Conservation (phyloP, 2,329 filamentous ascomycete genomes). For the Knoxdaviesia capensis region DNA sequence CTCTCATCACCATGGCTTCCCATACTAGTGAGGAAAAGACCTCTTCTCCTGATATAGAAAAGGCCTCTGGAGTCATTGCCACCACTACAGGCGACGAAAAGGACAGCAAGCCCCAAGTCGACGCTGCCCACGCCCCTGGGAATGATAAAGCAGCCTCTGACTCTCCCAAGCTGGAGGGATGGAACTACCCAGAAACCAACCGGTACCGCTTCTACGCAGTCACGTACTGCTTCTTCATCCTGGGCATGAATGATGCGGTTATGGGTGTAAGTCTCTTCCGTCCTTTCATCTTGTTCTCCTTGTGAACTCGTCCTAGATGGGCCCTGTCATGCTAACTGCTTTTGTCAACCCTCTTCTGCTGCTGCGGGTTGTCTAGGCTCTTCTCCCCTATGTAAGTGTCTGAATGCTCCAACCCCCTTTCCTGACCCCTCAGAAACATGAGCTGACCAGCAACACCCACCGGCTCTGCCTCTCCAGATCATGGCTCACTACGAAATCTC, state of each 20-base stretch:
- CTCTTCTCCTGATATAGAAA: no score
- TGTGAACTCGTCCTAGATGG: not conserved
- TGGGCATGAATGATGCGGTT: conserved; percentile 50
- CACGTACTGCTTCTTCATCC: conserved; percentile 40
- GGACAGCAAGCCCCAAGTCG: not conserved
- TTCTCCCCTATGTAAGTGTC: conserved; percentile 23
- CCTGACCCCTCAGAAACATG: no score
- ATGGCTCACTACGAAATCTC: conserved; percentile 34
- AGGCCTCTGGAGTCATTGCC: no score
- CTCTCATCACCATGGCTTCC: no score
- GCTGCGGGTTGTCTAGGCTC: conserved; percentile 14
- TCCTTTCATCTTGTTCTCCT: not conserved
- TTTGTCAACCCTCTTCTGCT: not conserved
- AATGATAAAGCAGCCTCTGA: conserved; percentile 2
- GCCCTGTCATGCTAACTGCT: not conserved
- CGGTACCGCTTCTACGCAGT: conserved; percentile 35
- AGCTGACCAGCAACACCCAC: not conserved
- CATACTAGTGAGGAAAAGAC: no score
- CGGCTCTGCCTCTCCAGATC: conserved; percentile 1
- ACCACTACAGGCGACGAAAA: conserved; percentile 1
- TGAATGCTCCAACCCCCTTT: no score
- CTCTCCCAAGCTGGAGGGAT: conserved; percentile 22
- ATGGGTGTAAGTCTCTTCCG: conserved; percentile 28
- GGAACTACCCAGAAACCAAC: conserved; percentile 43
- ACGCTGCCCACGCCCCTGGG: not conserved